Conservation (phyloP, 805 yeast genomes). For the Yarrowia hollandica region DNA sequence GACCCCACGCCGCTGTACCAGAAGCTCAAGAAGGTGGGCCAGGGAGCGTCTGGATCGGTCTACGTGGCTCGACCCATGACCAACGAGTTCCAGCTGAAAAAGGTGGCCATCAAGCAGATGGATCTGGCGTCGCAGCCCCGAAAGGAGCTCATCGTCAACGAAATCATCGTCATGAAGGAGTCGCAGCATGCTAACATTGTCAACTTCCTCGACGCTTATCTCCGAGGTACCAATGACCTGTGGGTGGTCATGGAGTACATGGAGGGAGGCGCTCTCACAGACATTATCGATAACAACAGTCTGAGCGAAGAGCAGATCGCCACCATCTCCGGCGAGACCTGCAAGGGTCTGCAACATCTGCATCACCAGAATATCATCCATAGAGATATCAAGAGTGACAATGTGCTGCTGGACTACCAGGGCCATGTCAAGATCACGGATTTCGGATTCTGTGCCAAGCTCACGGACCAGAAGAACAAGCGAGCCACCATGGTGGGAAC, state of each 20-base stretch:
- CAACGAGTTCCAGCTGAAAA: constrained; percentile 37
- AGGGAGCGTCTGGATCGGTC: constrained; percentile 98
- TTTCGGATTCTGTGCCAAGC: constrained; percentile 82
- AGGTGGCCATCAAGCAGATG: constrained; percentile 96
- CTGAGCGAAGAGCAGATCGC: constrained; percentile 88
- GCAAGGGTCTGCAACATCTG: constrained; percentile 85
- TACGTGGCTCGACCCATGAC: constrained; percentile 73
- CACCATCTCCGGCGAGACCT: constrained; percentile 84
- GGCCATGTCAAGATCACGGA: constrained; percentile 95
- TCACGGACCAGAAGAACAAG: constrained; percentile 69
- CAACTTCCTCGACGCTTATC: constrained; percentile 84
- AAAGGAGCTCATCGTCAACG: constrained; percentile 91
- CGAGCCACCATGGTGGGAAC: constrained; percentile 87
- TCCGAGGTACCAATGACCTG: constrained; percentile 57
- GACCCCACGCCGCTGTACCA: constrained; percentile 74
- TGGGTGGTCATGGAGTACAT: constrained; percentile 99
- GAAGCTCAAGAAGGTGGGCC: constrained; percentile 79
- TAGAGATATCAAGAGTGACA: constrained; percentile 95
- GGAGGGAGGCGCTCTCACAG: constrained; percentile 98
- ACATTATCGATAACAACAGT: constrained; percentile 85
- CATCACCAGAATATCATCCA: constrained; percentile 93
- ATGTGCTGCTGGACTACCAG: constrained; percentile 75
- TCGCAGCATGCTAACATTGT: constrained; percentile 89
- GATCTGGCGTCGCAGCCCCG: constrained; percentile 91
- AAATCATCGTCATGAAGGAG: constrained; percentile 93